Conservation (phyloP, 2,329 filamentous ascomycete genomes). For the Dendrostoma leiphaemia region DNA sequence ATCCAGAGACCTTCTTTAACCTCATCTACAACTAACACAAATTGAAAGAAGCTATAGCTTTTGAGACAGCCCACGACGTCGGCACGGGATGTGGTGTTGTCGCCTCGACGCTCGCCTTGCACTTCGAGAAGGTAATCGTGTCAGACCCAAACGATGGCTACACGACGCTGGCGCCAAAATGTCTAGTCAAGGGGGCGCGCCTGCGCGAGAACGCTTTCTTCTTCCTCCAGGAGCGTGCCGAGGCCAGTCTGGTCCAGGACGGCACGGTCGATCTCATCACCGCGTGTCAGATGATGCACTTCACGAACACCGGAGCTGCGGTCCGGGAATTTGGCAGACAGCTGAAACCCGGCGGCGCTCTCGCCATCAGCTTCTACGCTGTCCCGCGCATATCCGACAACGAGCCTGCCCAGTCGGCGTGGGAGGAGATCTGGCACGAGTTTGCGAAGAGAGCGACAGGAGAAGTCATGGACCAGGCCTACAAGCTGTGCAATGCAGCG, state of each 20-base stretch:
- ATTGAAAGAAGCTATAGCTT: conserved; percentile 7
- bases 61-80: conserved; percentile 20
- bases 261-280: conserved; percentile 23
- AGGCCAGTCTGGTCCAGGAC: conserved; percentile 22
- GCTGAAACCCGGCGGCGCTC: conserved; percentile 23
- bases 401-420: conserved; percentile 13
- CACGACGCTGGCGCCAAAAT: conserved; percentile 19
- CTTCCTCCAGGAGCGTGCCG: conserved; percentile 26
- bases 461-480: background rate
- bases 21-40: conserved; percentile 22
- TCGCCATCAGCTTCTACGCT: conserved; percentile 23
- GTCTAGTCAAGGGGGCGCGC: conserved; percentile 19
- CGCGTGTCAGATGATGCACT: conserved; percentile 27
- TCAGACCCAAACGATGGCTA: conserved; percentile 29
- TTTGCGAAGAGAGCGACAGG: background rate
- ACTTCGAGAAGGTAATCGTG: conserved; percentile 22
- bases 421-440: conserved; percentile 11
- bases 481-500: conserved; percentile 10
- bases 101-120: conserved; percentile 16
- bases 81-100: conserved; percentile 21
- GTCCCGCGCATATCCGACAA: conserved; percentile 13
- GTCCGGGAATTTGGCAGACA: conserved; percentile 24
- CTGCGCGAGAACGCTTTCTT: conserved; percentile 21
- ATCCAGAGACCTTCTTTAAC: conserved; percentile 20
- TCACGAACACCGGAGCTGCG: conserved; percentile 19